A percentile compares a stretch with the other conserved stretches of the same genome.
phyloP scores from a whole-genome alignment of 805 yeast species.

The Metschnikowia corniflorae region DNA sequence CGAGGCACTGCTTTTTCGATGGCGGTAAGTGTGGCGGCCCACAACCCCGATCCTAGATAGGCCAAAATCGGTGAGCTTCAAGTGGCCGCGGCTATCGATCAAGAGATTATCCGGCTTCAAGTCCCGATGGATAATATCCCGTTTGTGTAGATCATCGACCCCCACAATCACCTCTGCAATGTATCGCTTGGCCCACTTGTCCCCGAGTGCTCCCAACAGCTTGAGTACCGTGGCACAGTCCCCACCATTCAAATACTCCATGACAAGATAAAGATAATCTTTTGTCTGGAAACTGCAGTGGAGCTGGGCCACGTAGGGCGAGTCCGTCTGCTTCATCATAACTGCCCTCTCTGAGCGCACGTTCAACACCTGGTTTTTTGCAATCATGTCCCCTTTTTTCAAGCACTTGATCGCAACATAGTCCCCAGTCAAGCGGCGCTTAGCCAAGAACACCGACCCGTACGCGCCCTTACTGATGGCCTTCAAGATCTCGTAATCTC shows the following conservation, averaged over 20 bases:
- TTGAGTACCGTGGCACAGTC: slow-evolving; percentile 86
- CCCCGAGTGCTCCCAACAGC: slow-evolving; percentile 77
- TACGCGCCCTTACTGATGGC: slow-evolving; percentile 97
- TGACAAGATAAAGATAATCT: slow-evolving; percentile 83
- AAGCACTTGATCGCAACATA: slow-evolving; percentile 92
- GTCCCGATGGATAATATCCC: slow-evolving; percentile 92
- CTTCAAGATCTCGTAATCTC: slow-evolving; percentile 84
- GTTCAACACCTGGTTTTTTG: slow-evolving; percentile 92
- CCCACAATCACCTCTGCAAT: slow-evolving; percentile 89
- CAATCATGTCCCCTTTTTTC: slow-evolving; percentile 92
- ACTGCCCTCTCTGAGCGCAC: slow-evolving; percentile 94
- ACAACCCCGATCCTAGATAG: slow-evolving; percentile 84
- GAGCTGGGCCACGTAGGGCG: slow-evolving; percentile 88
- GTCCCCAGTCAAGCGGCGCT: slow-evolving; percentile 83
- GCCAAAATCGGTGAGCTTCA: slow-evolving; percentile 94
- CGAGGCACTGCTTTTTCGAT: slow-evolving; percentile 40
- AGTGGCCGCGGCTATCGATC: slow-evolving; percentile 82
- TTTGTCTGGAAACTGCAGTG: slow-evolving; percentile 85
- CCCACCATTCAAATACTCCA: slow-evolving; percentile 97
- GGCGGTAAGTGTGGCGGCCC: slow-evolving; percentile 61
- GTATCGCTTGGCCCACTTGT: slow-evolving; percentile 81
- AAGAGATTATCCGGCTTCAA: slow-evolving; percentile 91
- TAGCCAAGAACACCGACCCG: slow-evolving; percentile 89
- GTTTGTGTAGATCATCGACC: slow-evolving; percentile 80
- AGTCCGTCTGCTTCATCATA: slow-evolving; percentile 95